These are phyloP conservation scores for Smittium mucronatum DNA, from an alignment of 371 early-diverging fungal species.

Conservation along the genomic window DNA sequence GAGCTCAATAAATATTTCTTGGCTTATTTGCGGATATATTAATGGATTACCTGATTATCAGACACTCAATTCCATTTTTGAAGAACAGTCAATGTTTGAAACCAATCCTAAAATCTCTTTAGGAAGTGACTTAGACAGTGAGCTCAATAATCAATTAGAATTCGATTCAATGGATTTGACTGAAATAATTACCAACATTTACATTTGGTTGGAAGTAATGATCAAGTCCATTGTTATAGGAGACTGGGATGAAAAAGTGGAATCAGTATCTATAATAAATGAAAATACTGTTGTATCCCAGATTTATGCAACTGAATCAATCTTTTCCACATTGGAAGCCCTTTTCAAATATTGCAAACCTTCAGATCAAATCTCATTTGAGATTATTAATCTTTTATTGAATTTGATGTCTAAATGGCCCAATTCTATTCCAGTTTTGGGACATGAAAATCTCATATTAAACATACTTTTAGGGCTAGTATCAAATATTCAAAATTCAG, in stretches of 20 bases:
- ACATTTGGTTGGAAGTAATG: not conserved
- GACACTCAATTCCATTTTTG: not conserved
- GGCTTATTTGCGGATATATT: constrained; percentile 4
- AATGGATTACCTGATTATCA: not conserved
- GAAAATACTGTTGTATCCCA: not conserved
- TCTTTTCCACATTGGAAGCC: not conserved
- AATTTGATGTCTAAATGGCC: not conserved
- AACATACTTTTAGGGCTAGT: not conserved
- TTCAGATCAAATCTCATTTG: not conserved
- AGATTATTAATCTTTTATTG: not conserved
- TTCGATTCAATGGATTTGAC: not conserved
- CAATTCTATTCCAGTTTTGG: not conserved
- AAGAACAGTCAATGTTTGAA: not conserved
- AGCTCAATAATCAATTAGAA: not conserved
- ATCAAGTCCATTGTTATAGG: not conserved
- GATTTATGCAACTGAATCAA: not conserved
- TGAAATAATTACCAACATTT: not conserved
- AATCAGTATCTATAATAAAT: not conserved
- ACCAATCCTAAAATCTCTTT: not conserved
- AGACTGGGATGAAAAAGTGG: not conserved
- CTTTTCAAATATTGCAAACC: not conserved
- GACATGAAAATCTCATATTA: not conserved
- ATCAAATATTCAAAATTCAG: not conserved
- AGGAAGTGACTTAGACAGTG: not conserved
- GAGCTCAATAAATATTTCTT: not conserved